Conservation (phyloP, 192 early-diverging fungal genomes). For the Oehlia diaphana region DNA sequence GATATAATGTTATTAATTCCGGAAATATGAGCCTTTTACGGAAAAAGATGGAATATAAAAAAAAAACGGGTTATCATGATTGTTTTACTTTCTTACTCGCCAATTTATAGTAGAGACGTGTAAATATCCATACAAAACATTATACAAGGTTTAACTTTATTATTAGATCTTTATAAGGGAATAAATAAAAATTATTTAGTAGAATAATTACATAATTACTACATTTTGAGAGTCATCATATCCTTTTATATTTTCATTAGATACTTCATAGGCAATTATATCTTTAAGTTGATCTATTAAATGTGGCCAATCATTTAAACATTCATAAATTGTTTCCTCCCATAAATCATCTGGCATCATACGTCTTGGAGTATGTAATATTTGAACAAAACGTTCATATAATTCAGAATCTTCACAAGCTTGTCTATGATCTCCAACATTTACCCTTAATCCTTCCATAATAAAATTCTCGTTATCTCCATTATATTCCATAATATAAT, state of each 20-base stretch:
- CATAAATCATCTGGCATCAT: slow-evolving; percentile 35
- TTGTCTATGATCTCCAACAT: slow-evolving; percentile 5
- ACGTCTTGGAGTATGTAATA: slow-evolving; percentile 23
- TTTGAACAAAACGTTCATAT: slow-evolving; percentile 25
- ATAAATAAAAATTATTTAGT: no score
- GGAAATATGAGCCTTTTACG: no score
- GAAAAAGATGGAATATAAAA: no score
- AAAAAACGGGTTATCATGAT: no score
- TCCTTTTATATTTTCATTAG: neutral
- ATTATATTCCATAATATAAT: neutral
- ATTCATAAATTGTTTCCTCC: slow-evolving; percentile 32
- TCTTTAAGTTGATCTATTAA: slow-evolving; percentile 41
- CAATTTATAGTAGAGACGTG: no score
- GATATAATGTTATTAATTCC: no score
- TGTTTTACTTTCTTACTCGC: no score
- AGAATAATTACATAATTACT: no score
- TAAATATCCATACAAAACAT: no score
- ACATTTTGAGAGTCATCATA: no score
- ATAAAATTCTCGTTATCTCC: neutral
- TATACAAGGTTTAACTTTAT: no score
- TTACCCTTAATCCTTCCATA: neutral
- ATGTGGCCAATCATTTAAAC: slow-evolving; percentile 27
- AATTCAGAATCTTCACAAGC: slow-evolving; percentile 10
- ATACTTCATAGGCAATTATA: slow-evolving; percentile 38
- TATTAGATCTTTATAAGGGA: no score